phyloP scores from a whole-genome alignment of 768 basidiomycete species.

The Calocera viscosa region DNA sequence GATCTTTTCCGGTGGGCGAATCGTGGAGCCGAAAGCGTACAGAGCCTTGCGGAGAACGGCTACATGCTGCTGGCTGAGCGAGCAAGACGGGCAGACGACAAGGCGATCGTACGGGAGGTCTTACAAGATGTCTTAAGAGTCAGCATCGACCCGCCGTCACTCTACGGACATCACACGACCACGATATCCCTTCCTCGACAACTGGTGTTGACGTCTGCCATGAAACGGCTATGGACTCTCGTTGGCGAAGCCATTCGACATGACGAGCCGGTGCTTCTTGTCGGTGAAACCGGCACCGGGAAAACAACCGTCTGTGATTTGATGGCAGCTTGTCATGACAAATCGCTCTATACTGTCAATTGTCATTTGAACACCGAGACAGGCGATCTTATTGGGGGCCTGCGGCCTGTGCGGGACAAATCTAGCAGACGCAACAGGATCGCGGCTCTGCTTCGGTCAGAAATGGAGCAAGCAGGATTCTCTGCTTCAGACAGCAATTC shows the following conservation, averaged over 20 bases:
- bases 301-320: conserved; percentile 96
- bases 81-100: conserved; percentile 73
- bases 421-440: conserved; percentile 19
- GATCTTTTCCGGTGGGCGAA: conserved; percentile 97
- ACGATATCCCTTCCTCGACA: conserved; percentile 32
- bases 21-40: conserved; percentile 75
- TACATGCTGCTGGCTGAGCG: conserved; percentile 97
- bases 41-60: conserved; percentile 88
- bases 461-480: background rate
- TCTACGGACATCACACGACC: conserved; percentile 50
- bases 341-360: conserved; percentile 60
- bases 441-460: background rate
- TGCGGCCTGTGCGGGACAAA: conserved; percentile 72
- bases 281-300: conserved; percentile 94
- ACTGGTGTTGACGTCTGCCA: conserved; percentile 83
- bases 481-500: background rate
- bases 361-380: conserved; percentile 99
- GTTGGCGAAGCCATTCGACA: conserved; percentile 73
- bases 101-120: conserved; percentile 77
- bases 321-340: conserved; percentile 53
- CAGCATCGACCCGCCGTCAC: conserved; percentile 50
- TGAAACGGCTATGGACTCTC: conserved; percentile 78
- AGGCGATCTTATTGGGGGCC: conserved; percentile 86
- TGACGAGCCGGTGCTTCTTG: conserved; percentile 88
- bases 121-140: conserved; percentile 85